Percentiles rank a stretch among this genome's conserved stretches.
Conservation (phyloP, 2,329 filamentous ascomycete species). For the Moelleriella libera region DNA sequence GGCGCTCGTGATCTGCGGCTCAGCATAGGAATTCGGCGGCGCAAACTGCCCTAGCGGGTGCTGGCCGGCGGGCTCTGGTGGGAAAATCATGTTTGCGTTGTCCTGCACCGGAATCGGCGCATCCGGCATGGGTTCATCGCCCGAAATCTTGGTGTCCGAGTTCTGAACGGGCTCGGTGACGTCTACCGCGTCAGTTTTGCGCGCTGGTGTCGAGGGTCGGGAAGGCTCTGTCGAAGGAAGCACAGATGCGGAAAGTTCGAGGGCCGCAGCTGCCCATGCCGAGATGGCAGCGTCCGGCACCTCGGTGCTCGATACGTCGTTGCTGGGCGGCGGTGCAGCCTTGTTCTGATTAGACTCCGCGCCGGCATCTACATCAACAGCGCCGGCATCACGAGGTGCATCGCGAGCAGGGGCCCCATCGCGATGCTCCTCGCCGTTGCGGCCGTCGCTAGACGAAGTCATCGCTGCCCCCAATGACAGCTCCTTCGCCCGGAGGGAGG, state of each 20-base stretch:
- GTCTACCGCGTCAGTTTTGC: background rate
- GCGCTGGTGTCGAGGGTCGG: slow-evolving; percentile 5
- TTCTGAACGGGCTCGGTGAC: background rate
- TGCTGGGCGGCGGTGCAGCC: background rate
- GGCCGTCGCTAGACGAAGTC: slow-evolving; percentile 42
- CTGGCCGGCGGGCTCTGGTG: no score
- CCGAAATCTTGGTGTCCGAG: background rate
- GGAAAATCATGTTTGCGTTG: no score
- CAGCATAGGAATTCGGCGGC: slow-evolving; percentile 19
- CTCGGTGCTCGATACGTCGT: background rate
- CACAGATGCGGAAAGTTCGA: background rate
- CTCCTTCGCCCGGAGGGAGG: slow-evolving; percentile 33
- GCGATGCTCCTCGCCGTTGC: slow-evolving; percentile 9
- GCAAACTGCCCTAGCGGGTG: slow-evolving; percentile 10
- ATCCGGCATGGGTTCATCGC: no score
- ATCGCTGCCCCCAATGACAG: slow-evolving; percentile 40
- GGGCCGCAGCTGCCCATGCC: background rate
- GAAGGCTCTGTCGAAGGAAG: background rate
- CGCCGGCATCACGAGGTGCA: slow-evolving; percentile 3
- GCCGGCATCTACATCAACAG: background rate
- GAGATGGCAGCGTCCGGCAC: background rate
- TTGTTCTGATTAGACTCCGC: background rate
- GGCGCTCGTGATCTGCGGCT: slow-evolving; percentile 16
- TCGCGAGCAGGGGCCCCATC: background rate
- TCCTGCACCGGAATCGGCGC: no score